Percentiles rank a stretch among this genome's conserved stretches.
Conservation (phyloP, 768 basidiomycete species). For the Naganishia onofrii region DNA sequence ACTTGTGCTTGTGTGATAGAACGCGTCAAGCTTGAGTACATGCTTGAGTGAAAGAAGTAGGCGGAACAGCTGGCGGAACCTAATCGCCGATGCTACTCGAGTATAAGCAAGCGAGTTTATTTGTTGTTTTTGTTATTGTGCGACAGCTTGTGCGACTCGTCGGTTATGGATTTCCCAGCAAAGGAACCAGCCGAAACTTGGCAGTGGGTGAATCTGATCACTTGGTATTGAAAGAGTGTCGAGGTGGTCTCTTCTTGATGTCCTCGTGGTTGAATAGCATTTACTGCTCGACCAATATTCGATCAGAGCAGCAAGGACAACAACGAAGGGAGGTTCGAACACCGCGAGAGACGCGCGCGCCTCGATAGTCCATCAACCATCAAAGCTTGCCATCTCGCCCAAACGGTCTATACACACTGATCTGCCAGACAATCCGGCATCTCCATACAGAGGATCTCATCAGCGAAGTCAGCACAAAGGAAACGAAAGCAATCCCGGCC, state of each 20-base stretch:
- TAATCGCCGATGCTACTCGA: no score
- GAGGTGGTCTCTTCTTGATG: neutral
- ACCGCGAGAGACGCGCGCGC: neutral
- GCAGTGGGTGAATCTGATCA: neutral
- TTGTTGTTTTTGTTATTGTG: constrained; percentile 23
- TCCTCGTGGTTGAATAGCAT: neutral
- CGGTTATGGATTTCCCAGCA: neutral
- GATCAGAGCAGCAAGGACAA: neutral
- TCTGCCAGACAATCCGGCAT: neutral
- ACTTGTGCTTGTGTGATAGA: no score
- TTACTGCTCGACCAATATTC: neutral
- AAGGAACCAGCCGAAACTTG: neutral
- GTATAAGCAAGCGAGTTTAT: neutral
- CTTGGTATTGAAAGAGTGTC: neutral
- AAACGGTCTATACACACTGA: neutral
- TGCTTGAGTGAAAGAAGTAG: neutral
- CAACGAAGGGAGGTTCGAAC: neutral
- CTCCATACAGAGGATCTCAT: neutral
- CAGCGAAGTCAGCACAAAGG: neutral
- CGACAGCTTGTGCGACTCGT: constrained; percentile 18
- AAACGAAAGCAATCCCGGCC: neutral
- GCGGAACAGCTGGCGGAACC: no score
- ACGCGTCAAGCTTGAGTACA: no score
- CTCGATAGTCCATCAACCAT: neutral
- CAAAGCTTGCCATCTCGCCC: neutral